Base-by-base conservation (phyloP, 768 basidiomycete genomes). In the Grammothele lineata region DNA sequence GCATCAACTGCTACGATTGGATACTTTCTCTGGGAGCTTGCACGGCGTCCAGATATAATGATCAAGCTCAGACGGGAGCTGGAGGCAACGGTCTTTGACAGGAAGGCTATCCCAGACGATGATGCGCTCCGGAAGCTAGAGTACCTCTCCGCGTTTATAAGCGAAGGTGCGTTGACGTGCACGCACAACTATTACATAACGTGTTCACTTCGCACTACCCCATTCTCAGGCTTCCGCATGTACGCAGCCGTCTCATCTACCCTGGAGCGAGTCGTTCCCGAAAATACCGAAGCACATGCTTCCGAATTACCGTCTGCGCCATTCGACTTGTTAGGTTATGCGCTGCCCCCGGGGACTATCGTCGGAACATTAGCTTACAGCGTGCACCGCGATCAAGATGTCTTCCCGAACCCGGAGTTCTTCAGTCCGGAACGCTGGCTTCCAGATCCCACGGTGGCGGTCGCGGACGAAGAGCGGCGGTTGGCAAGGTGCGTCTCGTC, bases 301-400 rank as follows among this genome's bases (percentile, higher is more conserved):
- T 66, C 26, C n/a, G 67, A 77, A 47, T 81, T 82, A 50, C 64
- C 72, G 15, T 12, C 15, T 14, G 11, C 18, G 8, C 8, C 38
- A 21, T 85, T 83, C 59, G 80, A 81, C 59, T 67, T 85, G 39
- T 73, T 85, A 76, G 84, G 84, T 10, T 82, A 79, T 53, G 78
- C 72, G 17, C 67, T 87, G 50, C 83, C 84, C 45, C 73, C 82
- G 14, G 83, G 83, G 26, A 83, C 84, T 7, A 70, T 82, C 53
- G 74, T 86, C 30, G 75, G 74, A 2, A 84, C 83, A 3, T 82
- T 85, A 56, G 75, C 81, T 24, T 87, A 84, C 83, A 83, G 83
- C 10, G 77, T 85, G 74, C 85, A 87, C 61, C 78, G 82, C 40
- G 78, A 85, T 58, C 63, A 79, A 9, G 58, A 66, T 22, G 66